Evolutionary conservation across 2,329 filamentous ascomycete species (phyloP).

Genomic region (Coleophoma crateriformis): DNA sequence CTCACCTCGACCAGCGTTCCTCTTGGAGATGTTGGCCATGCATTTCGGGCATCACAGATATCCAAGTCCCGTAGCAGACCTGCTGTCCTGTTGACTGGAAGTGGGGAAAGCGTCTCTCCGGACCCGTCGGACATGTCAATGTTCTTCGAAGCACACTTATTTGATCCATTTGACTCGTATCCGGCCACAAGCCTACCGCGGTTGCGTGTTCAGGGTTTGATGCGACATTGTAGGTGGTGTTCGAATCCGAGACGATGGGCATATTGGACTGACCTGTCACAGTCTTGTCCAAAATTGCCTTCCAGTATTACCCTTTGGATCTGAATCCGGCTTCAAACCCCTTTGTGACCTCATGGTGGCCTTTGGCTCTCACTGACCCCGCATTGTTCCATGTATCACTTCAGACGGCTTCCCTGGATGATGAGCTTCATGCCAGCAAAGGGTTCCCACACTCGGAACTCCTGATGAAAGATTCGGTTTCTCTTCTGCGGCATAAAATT

Average conservation of each 20-base stretch:
- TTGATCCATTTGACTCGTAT: constrained; percentile 53
- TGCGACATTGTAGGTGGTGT: constrained; percentile 43
- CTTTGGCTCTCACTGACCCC: constrained; percentile 47
- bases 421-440: constrained; percentile 44
- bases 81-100: not conserved
- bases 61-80: not conserved
- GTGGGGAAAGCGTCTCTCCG: not conserved
- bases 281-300: constrained; percentile 53
- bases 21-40: not conserved
- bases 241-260: not conserved
- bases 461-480: constrained; percentile 51
- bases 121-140: constrained; percentile 1
- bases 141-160: constrained; percentile 16
- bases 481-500: constrained; percentile 44
- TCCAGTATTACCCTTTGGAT: constrained; percentile 55
- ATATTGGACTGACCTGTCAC: constrained; percentile 10
- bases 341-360: constrained; percentile 56
- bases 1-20: constrained; percentile 21
- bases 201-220: constrained; percentile 46
- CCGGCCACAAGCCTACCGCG: constrained; percentile 46
- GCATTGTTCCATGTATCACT: constrained; percentile 54
- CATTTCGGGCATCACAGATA: not conserved
- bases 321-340: constrained; percentile 45
- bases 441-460: constrained; percentile 48
- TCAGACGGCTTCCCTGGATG: constrained; percentile 51